These are phyloP conservation scores for Cercospora zeae-maydis DNA, from an alignment of 2,329 filamentous ascomycete species.

Conservation along the genomic window DNA sequence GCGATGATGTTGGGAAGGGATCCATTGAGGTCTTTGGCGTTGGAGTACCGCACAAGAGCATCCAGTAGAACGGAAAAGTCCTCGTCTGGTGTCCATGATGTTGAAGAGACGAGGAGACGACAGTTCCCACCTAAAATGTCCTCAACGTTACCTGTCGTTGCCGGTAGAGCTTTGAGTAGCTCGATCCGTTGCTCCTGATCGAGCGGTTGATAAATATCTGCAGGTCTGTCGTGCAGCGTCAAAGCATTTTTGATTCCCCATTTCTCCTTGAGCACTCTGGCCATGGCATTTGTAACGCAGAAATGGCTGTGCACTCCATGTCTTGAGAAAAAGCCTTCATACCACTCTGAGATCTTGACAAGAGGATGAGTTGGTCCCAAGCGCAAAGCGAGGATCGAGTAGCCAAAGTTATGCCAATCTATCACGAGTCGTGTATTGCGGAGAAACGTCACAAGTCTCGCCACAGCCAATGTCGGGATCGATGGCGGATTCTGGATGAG, in stretches of 20 bases:
- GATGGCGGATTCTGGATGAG: conserved; percentile 91
- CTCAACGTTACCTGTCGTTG: conserved; percentile 58
- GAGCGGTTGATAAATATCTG: conserved; percentile 74
- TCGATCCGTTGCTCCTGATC: conserved; percentile 47
- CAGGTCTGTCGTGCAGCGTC: conserved; percentile 81
- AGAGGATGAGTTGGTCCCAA: conserved; percentile 64
- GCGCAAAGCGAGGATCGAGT: conserved; percentile 77
- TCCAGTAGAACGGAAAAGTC: conserved; percentile 87
- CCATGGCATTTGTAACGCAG: conserved; percentile 88
- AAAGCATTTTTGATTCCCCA: conserved; percentile 60
- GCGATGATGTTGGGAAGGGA: conserved; percentile 68
- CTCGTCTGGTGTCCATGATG: conserved; percentile 95
- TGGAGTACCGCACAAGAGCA: conserved; percentile 72
- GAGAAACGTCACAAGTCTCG: conserved; percentile 67
- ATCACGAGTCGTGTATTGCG: conserved; percentile 80
- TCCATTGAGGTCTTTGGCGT: conserved; percentile 30
- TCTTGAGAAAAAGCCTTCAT: conserved; percentile 74
- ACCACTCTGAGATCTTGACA: conserved; percentile 71
- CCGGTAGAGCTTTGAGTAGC: conserved; percentile 64
- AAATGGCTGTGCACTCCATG: conserved; percentile 60
- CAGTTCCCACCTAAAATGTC: conserved; percentile 45
- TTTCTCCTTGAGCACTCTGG: conserved; percentile 62
- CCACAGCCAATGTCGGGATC: conserved; percentile 81
- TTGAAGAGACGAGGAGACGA: conserved; percentile 81
- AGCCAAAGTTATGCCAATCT: conserved; percentile 99